Evolutionary conservation across 164 flowering plant genomes (phyloP).

Genomic region (Vitis cinerea): DNA sequence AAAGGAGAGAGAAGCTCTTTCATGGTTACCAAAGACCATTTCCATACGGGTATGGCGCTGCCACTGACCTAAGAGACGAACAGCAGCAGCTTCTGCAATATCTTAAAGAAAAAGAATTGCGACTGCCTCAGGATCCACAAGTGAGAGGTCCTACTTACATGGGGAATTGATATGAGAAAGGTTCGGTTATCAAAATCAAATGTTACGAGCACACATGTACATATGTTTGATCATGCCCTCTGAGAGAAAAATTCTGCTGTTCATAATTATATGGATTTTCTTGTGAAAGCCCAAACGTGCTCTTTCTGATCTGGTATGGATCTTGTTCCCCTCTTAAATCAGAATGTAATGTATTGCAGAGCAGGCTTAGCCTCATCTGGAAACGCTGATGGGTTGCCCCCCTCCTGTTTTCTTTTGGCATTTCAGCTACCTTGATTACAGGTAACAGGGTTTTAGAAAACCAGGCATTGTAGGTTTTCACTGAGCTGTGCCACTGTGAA

Average conservation of each 20-base stretch:
- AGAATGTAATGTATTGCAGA: too few species aligned
- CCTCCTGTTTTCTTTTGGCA: too few species aligned
- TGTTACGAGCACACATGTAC: not conserved
- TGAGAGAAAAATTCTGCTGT: not conserved
- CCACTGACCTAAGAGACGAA: constrained; percentile 39
- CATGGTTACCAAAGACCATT: constrained; percentile 38
- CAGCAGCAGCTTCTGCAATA: constrained; percentile 57
- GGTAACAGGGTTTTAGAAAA: too few species aligned
- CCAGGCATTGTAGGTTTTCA: too few species aligned
- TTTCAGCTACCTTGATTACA: too few species aligned
- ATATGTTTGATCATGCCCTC: not conserved
- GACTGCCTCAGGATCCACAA: constrained; percentile 40
- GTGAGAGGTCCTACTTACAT: constrained; percentile 32
- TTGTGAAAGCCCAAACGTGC: too few species aligned
- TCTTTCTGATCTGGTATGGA: too few species aligned
- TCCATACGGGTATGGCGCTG: constrained; percentile 35
- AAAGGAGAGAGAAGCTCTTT: constrained; percentile 27
- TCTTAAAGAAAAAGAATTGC: constrained; percentile 74
- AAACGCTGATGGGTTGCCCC: too few species aligned
- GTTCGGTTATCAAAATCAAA: constrained; percentile 4
- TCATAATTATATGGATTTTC: too few species aligned
- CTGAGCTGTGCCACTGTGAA: too few species aligned
- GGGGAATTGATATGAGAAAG: constrained; percentile 23
- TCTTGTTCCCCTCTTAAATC: too few species aligned
- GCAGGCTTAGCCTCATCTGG: too few species aligned